Evolutionary conservation across 2,329 filamentous ascomycete genomes (phyloP), one percentile per base, ranked within the genome.

Genomic region (Hymenoscyphus fructigenus): DNA sequence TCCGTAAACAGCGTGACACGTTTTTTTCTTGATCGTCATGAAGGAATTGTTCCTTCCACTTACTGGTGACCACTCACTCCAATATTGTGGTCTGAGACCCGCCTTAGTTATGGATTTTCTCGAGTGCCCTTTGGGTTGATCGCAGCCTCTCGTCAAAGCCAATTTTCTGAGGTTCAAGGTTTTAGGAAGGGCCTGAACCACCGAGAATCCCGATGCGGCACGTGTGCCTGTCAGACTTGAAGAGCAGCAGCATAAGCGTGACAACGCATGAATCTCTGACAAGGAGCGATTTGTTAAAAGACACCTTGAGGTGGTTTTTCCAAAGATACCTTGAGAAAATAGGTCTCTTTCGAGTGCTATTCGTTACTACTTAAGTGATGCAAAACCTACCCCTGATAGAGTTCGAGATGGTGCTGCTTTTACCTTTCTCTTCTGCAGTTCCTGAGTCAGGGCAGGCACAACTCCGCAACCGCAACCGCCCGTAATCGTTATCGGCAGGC

Each of bases 401-500:
- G 34, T 36, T 36, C 34, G 14, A 12, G 14, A 14, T 14, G 14
- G 34, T 36, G 34, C 34, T 10, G 34, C 34, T 36, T 36, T 36
- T 15, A 36, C 34, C 14, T 36, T 36, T 15, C 12, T n/a, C 41
- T 10, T n/a, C 17, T 23, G 44, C 44, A 14, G 41, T n/a, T 44
- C 20, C 44, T 20, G 44, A 47, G 44, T 47, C 44, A 47, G 44
- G 44, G 34, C 34, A 36, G n/a, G n/a, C n/a, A n/a, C 44, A 23
- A 17, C 38, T 20, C 44, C n/a, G 34, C 34, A 36, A 36, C 3
- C 34, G n/a, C 9, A 20, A 14, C 38, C 7, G 29, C 10, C 44
- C 44, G 20, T 7, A 50, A 50, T 50, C 44, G n/a, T 50, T 50
- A 50, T 50, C 44, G 44, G 44, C 61, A 63, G 61, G 55, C 61